Percentiles rank a stretch among this genome's conserved stretches.
phyloP scores from a whole-genome alignment of 2,329 filamentous ascomycete genomes.

The Davidsoniella eucalypti region DNA sequence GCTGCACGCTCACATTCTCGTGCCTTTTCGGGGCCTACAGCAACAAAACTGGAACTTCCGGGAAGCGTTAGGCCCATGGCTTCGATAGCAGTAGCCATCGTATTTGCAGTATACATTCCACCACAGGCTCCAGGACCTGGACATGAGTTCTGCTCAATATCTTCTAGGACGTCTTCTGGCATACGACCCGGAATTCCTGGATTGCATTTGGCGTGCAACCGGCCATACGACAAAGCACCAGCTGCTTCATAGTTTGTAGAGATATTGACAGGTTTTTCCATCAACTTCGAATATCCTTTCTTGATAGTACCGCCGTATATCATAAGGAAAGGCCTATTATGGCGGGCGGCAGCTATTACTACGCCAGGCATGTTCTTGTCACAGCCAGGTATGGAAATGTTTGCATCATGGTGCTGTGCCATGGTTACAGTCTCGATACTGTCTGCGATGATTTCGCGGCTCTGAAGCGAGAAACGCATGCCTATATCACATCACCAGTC shows the following conservation, averaged over 20 bases:
- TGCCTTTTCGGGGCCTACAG: slow-evolving; percentile 65
- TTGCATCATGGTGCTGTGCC: slow-evolving; percentile 83
- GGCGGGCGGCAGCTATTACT: slow-evolving; percentile 75
- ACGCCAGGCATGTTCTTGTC: slow-evolving; percentile 98
- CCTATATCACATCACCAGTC: slow-evolving; percentile 29
- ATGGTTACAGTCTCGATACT: slow-evolving; percentile 87
- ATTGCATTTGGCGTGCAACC: slow-evolving; percentile 51
- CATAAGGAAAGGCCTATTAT: slow-evolving; percentile 88
- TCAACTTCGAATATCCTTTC: slow-evolving; percentile 63
- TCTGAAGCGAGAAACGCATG: slow-evolving; percentile 87
- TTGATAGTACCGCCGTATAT: slow-evolving; percentile 86
- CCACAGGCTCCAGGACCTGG: slow-evolving; percentile 50
- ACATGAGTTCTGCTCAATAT: slow-evolving; percentile 67
- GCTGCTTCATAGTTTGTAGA: slow-evolving; percentile 76
- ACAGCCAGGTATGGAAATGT: slow-evolving; percentile 82
- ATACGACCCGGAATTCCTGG: slow-evolving; percentile 46
- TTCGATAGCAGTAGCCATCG: slow-evolving; percentile 82
- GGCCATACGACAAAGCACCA: slow-evolving; percentile 66
- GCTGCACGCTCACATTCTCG: slow-evolving; percentile 73
- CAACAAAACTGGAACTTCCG: slow-evolving; percentile 70
- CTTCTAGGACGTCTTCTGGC: slow-evolving; percentile 64
- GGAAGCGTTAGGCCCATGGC: slow-evolving; percentile 72
- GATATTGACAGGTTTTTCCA: slow-evolving; percentile 72
- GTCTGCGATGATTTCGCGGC: slow-evolving; percentile 83
- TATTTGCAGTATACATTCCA: slow-evolving; percentile 89